Base-by-base conservation (phyloP, 1,284 basidiomycete species). In the Malassezia yamatoensis region DNA sequence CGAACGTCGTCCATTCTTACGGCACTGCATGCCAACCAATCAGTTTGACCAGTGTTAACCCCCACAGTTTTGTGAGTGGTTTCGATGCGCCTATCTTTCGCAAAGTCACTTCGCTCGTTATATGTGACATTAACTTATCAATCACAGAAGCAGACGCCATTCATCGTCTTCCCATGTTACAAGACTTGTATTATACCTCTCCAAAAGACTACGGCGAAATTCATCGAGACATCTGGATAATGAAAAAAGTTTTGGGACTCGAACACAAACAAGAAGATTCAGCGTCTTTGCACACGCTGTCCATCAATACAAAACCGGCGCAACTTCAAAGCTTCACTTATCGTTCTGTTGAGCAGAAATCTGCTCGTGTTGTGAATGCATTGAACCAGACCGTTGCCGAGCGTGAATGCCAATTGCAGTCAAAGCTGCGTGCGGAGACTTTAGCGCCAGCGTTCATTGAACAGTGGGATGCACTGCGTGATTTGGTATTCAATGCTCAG, bases 21-120 rank as follows among this genome's bases (percentile, higher is more conserved):
- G 72, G 72, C 15, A 66, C 69, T 10, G 65, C 67, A 3, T 74
- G 68, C 49, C 68, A 72, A 55, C 72, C 72, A 8, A 41, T 61
- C 7, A 44, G 58, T 12, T 38, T 74, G 32, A 64, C 65, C 13
- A 66, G 65, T 56, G 56, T 74, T 54, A 74, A 74, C 35, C 70
- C 72, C 9, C 66, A 72, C 54, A 65, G 63, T 38, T 74, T 69
- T 41, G 59, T 74, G 0, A 63, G 65, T 7, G 65, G 60, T 20
- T 74, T 73, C 45, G 60, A 60, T 9, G 72, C 68, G 33, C 66
- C 68, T 34, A 70, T 74, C 21, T 72, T 74, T 35, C 37, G 63
- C 1, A 68, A 62, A 21, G 64, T 69, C 5, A 56, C 54, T 21
- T 51, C 60, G 40, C 48, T 72, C 10, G 53, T 62, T 20, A 58